phyloP scores from a whole-genome alignment of 257 asterid species.

The Nemophila menziesii region DNA sequence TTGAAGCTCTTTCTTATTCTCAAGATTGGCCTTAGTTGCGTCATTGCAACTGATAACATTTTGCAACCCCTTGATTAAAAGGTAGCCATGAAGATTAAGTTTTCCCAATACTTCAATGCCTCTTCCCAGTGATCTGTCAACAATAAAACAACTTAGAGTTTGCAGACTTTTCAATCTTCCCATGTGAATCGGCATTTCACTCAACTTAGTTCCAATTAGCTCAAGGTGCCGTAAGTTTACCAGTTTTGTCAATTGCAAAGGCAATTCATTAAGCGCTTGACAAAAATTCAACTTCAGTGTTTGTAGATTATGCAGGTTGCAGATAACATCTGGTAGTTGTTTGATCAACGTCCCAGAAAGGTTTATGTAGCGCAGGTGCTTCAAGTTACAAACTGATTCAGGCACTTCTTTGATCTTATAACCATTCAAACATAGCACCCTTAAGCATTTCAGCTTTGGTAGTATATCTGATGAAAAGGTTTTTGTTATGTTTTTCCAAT shows the following conservation, averaged over 20 bases:
- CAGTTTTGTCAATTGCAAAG: not conserved
- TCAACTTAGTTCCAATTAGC: not conserved
- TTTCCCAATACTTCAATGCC: too few relatives aligned
- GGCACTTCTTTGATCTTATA: rapidly evolving
- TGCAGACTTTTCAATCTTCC: conserved; percentile 1
- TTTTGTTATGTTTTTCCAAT: not conserved
- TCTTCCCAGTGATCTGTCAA: too few relatives aligned
- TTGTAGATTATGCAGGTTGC: conserved; percentile 6
- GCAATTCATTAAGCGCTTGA: not conserved
- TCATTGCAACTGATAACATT: conserved; percentile 40
- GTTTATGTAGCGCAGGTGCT: not conserved
- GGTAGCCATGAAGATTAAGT: conserved; percentile 30
- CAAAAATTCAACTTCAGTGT: not conserved
- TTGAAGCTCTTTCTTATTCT: conserved; percentile 25
- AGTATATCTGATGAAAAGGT: not conserved
- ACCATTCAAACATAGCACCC: not conserved
- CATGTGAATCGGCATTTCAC: not conserved
- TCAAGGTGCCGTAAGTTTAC: too few relatives aligned
- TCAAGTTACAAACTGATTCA: too few relatives aligned
- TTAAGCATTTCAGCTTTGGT: not conserved
- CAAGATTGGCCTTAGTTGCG: conserved; percentile 41
- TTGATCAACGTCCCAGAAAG: rapidly evolving
- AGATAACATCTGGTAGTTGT: not conserved
- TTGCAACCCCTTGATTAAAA: conserved; percentile 44
- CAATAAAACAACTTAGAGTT: too few relatives aligned